These are phyloP conservation scores for Bertia moriformis DNA, from an alignment of 2,329 filamentous ascomycete genomes.

Conservation along the genomic window DNA sequence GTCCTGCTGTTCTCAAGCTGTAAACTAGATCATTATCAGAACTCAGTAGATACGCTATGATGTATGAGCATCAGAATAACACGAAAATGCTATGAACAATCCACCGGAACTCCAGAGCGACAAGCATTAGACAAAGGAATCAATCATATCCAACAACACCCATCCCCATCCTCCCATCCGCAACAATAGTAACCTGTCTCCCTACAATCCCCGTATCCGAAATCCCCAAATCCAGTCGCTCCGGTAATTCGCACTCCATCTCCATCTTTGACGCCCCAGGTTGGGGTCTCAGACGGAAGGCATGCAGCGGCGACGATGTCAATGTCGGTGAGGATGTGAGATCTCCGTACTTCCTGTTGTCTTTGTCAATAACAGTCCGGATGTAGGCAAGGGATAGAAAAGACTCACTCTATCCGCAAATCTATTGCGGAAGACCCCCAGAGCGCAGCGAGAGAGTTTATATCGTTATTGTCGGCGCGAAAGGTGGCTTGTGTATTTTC, in stretches of 20 bases:
- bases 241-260: neutral
- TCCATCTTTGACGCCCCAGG: neutral
- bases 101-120: too few species aligned
- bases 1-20: neutral
- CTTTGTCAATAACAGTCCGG: neutral
- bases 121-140: neutral
- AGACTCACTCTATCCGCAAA: neutral
- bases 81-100: too few species aligned
- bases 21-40: too few species aligned
- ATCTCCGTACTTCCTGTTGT: conserved; percentile 1
- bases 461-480: neutral
- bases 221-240: neutral
- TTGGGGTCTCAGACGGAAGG: neutral
- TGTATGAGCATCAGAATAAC: too few species aligned
- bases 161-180: neutral
- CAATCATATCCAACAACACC: neutral
- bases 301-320: neutral
- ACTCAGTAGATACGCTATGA: too few species aligned
- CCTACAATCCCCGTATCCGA: conserved; percentile 1
- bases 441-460: neutral
- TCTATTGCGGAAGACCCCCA: neutral
- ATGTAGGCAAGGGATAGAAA: neutral
- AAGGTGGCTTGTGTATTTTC: neutral
- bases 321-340: neutral
- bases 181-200: neutral